phyloP scores from a whole-genome alignment of 2,329 filamentous ascomycete genomes.

The Raffaelea albimanens region DNA sequence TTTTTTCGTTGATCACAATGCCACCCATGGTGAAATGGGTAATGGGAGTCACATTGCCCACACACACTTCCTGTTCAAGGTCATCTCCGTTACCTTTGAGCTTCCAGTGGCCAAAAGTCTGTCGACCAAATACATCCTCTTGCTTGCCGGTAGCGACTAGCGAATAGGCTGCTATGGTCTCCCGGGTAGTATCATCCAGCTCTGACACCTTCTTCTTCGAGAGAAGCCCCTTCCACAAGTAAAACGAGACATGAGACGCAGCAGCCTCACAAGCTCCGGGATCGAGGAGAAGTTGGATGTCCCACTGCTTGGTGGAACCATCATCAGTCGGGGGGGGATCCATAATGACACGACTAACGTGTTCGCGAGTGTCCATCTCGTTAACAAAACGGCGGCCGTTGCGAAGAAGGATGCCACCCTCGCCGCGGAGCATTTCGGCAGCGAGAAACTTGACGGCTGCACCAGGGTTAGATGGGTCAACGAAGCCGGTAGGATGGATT shows the following conservation, averaged over 20 bases:
- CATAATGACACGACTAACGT: constrained; percentile 93
- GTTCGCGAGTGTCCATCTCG: constrained; percentile 95
- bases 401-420: constrained; percentile 85
- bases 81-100: constrained; percentile 39
- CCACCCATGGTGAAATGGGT: constrained; percentile 99
- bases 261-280: constrained; percentile 96
- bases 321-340: neutral
- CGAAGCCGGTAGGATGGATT: constrained; percentile 93
- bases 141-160: constrained; percentile 87
- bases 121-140: constrained; percentile 94
- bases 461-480: constrained; percentile 91
- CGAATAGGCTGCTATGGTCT: constrained; percentile 90
- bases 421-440: constrained; percentile 93
- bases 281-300: constrained; percentile 92
- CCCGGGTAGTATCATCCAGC: constrained; percentile 77
- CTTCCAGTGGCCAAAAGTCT: constrained; percentile 94
- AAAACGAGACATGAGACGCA: constrained; percentile 98
- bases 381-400: constrained; percentile 96
- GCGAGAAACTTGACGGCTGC: constrained; percentile 99
- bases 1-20: constrained; percentile 97
- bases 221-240: constrained; percentile 95
- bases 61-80: constrained; percentile 85
- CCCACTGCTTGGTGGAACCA: constrained; percentile 45
- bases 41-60: constrained; percentile 79
- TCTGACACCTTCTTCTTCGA: constrained; percentile 95